Base-by-base conservation (phyloP, 2,329 filamentous ascomycete genomes). In the Blastomyces parvus region DNA sequence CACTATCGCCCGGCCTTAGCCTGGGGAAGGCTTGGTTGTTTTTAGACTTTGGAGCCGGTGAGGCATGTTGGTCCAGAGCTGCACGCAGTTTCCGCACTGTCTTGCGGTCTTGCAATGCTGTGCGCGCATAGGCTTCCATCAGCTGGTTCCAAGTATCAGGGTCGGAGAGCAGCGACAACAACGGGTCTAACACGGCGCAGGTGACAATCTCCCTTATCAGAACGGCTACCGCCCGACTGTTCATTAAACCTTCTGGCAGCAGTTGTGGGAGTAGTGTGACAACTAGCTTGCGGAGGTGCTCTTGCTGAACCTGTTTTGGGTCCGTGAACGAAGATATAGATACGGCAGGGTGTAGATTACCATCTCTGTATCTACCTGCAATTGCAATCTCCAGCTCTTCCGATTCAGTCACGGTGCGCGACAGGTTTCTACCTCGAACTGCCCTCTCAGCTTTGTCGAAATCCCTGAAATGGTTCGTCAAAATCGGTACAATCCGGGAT, bases 91-190 rank as follows among this genome's bases (percentile, higher is more conserved):
- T 96, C 63, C 90, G 87, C 48, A 99, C 93, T 0, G 92, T 97
- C 66, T 96, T 97, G 46, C 95, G 86, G 74, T 99, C 95, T 74
- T 97, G 94, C 52, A 99, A 82, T 79, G 96, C 88, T 33, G 88
- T 88, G 59, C 90, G 87, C 22, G 91, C 87, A 75, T 88, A 91
- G 63, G 88, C 92, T 75, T 97, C 93, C 82, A 97, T 91, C 64
- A 96, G 77, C 74, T 97, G 92, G 71, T 99, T 97, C 93, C 93
- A 99, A 9, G 89, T 96, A 77, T 99, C 95, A 1, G 95, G 92
- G 69, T 99, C 93, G 5, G 90, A 85, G 22, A 99, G 79, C 66
- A 91, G 80, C 69, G 88, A 86, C 72, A 97, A 82, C 27, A 95
- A 79, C 0, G 94, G 94, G 52, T 86, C 87, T 46, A 99, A 79